These are phyloP conservation scores for Apiospora aurea DNA, from an alignment of 2,329 filamentous ascomycete species.

Conservation along the genomic window DNA sequence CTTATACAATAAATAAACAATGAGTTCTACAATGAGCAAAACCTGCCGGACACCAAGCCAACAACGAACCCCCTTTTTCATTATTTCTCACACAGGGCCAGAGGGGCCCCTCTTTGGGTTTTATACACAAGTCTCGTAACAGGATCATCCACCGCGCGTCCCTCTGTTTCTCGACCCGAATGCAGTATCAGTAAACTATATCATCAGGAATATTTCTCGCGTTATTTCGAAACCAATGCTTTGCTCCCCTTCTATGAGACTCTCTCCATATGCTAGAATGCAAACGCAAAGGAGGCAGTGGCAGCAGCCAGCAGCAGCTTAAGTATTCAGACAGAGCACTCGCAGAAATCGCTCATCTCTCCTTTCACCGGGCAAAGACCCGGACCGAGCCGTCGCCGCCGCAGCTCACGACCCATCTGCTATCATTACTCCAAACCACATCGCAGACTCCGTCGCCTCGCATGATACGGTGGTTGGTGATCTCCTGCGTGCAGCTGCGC, in stretches of 20 bases:
- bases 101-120: neutral
- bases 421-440: constrained; percentile 95
- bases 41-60: neutral
- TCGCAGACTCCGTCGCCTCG: constrained; percentile 93
- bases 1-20: neutral
- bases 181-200: constrained; percentile 18
- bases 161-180: constrained; percentile 11
- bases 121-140: constrained; percentile 20
- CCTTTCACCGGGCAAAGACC: constrained; percentile 71
- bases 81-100: constrained; percentile 21
- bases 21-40: neutral
- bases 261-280: constrained; percentile 17
- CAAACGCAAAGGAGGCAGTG: neutral
- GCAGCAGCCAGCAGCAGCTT: neutral
- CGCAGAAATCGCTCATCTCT: neutral
- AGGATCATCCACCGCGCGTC: neutral
- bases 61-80: constrained; percentile 10
- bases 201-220: constrained; percentile 10
- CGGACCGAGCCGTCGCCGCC: constrained; percentile 97
- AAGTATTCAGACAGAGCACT: neutral
- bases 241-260: constrained; percentile 16
- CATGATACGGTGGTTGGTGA: constrained; percentile 93
- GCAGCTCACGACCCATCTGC: constrained; percentile 91
- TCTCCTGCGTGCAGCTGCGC: constrained; percentile 92
- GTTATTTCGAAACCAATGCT: constrained; percentile 15